Conservation (phyloP, 306 rosid species). For the Dalbergia cultrata region DNA sequence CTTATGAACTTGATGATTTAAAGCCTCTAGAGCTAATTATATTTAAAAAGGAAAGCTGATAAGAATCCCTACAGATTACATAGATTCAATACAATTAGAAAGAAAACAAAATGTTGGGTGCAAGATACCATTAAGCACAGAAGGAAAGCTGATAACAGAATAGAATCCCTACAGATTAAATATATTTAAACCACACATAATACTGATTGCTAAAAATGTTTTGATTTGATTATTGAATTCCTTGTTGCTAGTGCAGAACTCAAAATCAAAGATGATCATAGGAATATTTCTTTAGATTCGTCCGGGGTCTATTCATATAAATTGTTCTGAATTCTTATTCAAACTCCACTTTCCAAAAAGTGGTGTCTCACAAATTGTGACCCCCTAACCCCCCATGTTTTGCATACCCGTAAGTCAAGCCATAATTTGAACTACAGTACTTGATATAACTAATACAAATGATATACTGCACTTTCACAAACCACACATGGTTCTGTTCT, state of each 20-base stretch:
- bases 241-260: constrained; percentile 14
- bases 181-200: constrained; percentile 2
- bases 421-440: constrained; percentile 12
- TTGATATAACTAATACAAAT: constrained; percentile 5
- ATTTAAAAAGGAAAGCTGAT: constrained; percentile 18
- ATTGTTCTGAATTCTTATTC: constrained; percentile 16
- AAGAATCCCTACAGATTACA: constrained; percentile 19
- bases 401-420: constrained; percentile 33
- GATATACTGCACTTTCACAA: constrained; percentile 2
- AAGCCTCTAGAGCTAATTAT: constrained; percentile 18
- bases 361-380: constrained; percentile 10
- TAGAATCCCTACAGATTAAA: too few relatives aligned
- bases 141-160: neutral
- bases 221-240: constrained; percentile 12
- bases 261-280: neutral
- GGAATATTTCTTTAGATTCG: constrained; percentile 19
- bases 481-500: constrained; percentile 15
- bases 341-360: constrained; percentile 6
- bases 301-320: neutral
- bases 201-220: neutral
- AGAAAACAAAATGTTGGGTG: neutral
- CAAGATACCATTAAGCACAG: constrained; percentile 18
- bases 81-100: neutral
- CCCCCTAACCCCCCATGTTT: neutral
- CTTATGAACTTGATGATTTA: constrained; percentile 27